Conservation (phyloP, 2,329 filamentous ascomycete genomes). For the Xylariaceae sp. region DNA sequence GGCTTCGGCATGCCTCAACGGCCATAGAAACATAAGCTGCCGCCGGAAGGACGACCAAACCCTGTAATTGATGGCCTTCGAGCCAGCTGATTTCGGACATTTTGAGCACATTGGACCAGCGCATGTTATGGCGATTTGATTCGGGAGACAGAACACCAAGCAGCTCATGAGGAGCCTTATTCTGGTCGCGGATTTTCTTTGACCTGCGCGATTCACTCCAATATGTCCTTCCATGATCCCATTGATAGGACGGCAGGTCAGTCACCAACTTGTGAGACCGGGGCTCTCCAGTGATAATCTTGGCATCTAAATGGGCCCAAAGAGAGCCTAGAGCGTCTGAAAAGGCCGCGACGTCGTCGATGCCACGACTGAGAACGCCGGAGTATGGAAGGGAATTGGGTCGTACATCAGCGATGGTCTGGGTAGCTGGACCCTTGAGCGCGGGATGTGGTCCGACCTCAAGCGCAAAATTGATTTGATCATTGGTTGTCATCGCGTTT, state of each 20-base stretch:
- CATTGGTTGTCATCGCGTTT: slow-evolving; percentile 23
- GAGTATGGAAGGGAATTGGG: slow-evolving; percentile 29
- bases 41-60: slow-evolving; percentile 23
- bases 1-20: slow-evolving; percentile 20
- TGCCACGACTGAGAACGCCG: slow-evolving; percentile 32
- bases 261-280: slow-evolving; percentile 6
- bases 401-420: slow-evolving; percentile 29
- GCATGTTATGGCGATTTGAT: slow-evolving; percentile 5
- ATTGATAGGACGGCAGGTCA: slow-evolving; percentile 19
- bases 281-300: slow-evolving; percentile 6
- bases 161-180: slow-evolving; percentile 7
- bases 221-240: slow-evolving; percentile 17
- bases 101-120: slow-evolving; percentile 22
- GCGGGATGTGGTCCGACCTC: slow-evolving; percentile 46
- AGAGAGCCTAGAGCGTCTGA: slow-evolving; percentile 18
- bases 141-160: slow-evolving; percentile 10
- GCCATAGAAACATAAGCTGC: slow-evolving; percentile 23
- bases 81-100: slow-evolving; percentile 21
- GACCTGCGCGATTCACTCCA: slow-evolving; percentile 19
- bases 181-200: not conserved
- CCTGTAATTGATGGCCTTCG: slow-evolving; percentile 22
- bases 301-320: slow-evolving; percentile 13
- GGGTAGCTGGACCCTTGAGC: slow-evolving; percentile 38
- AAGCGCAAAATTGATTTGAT: slow-evolving; percentile 36
- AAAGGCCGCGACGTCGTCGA: slow-evolving; percentile 26